These are phyloP conservation scores for Coemansia sp. DNA, from an alignment of 192 early-diverging fungal species.

Conservation along the genomic window DNA sequence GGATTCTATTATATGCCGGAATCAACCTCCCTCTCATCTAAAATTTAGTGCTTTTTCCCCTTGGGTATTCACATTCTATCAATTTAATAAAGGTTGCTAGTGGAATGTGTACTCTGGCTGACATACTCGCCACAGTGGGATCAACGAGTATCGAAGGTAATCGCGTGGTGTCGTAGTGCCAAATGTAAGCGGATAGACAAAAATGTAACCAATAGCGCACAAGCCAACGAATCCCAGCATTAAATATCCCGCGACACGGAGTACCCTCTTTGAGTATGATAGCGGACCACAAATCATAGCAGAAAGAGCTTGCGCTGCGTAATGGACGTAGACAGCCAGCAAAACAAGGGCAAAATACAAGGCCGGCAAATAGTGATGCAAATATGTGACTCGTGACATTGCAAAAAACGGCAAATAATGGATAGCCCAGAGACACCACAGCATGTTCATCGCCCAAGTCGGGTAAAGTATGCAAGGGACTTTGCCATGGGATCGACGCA, in stretches of 20 bases:
- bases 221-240: not conserved
- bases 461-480: not conserved
- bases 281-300: not conserved
- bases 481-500: slow-evolving; percentile 13
- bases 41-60: not conserved
- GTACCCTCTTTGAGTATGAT: not conserved
- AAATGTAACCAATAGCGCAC: not conserved
- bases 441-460: slow-evolving; percentile 7
- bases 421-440: slow-evolving; percentile 59
- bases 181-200: slow-evolving; percentile 29
- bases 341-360: slow-evolving; percentile 68
- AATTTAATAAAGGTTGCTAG: slow-evolving; percentile 7
- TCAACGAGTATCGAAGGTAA: not conserved
- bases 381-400: slow-evolving; percentile 71
- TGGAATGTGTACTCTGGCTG: slow-evolving; percentile 6
- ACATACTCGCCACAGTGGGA: slow-evolving; percentile 12
- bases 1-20: slow-evolving; percentile 18
- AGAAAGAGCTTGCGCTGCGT: not conserved
- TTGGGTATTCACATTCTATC: not conserved
- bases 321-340: slow-evolving; percentile 30
- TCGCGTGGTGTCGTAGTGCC: slow-evolving; percentile 18
- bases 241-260: not conserved
- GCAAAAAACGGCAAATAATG: slow-evolving; percentile 72
- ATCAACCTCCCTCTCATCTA: slow-evolving; percentile 27
- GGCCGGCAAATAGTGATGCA: slow-evolving; percentile 76